These are phyloP conservation scores for Waltergamsia citrina DNA, from an alignment of 2,329 filamentous ascomycete genomes.

Conservation along the genomic window DNA sequence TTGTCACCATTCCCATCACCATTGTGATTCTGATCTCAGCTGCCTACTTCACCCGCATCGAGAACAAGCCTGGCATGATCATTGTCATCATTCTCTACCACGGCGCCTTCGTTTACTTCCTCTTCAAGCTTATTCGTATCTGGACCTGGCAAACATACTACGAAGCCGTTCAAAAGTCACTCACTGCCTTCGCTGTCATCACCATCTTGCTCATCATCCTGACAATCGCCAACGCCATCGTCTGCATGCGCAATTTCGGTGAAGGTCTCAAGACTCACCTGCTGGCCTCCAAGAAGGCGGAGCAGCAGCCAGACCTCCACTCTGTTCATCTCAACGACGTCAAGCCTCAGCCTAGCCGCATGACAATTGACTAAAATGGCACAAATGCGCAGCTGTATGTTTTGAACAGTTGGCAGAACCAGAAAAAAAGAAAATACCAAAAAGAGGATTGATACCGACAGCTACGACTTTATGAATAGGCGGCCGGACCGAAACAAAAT, in stretches of 20 bases:
- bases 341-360: slow-evolving; percentile 45
- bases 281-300: slow-evolving; percentile 35
- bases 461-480: slow-evolving; percentile 23
- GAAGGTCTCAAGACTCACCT: slow-evolving; percentile 85
- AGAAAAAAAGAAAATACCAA: slow-evolving; percentile 1
- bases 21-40: slow-evolving; percentile 80
- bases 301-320: slow-evolving; percentile 46
- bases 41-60: slow-evolving; percentile 74
- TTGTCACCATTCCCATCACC: slow-evolving; percentile 83
- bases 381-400: neutral
- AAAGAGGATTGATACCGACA: slow-evolving; percentile 23
- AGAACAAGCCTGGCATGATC: slow-evolving; percentile 72
- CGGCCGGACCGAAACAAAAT: slow-evolving; percentile 1
- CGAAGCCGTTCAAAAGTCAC: slow-evolving; percentile 67
- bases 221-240: slow-evolving; percentile 77
- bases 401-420: too few species aligned
- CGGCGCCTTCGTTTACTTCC: slow-evolving; percentile 84
- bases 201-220: slow-evolving; percentile 81
- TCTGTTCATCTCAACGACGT: slow-evolving; percentile 48
- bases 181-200: slow-evolving; percentile 90
- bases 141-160: slow-evolving; percentile 59
- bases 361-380: slow-evolving; percentile 48
- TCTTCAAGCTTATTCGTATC: slow-evolving; percentile 97
- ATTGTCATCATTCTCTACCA: slow-evolving; percentile 77
- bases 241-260: slow-evolving; percentile 87